These are phyloP conservation scores for Daldinia childiae DNA, from an alignment of 495 filamentous ascomycete genomes.

Conservation along the genomic window DNA sequence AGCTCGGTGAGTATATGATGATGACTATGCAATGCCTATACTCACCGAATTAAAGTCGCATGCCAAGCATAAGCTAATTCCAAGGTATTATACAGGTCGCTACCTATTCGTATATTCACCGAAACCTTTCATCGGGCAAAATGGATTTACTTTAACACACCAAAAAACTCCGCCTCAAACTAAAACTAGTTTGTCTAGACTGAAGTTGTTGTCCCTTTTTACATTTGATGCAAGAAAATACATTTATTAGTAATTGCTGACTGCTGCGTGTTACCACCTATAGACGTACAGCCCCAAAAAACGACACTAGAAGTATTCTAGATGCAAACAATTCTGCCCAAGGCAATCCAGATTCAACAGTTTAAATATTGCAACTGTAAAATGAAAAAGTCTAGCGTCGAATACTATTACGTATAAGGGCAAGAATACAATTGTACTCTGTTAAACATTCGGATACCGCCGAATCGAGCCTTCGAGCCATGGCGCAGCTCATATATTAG, in stretches of 20 bases:
- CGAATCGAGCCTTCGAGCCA: neutral
- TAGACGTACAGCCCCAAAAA: neutral
- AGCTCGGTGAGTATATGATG: neutral
- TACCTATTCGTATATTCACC: neutral
- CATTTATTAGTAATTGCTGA: neutral
- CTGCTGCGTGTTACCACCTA: neutral
- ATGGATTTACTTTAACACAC: neutral
- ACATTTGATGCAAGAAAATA: neutral
- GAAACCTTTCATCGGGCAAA: neutral
- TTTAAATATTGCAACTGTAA: neutral
- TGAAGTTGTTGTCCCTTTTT: neutral
- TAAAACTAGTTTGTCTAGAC: neutral
- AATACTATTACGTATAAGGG: neutral
- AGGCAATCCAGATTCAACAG: neutral
- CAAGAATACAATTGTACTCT: neutral
- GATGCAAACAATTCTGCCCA: neutral
- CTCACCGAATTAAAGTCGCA: neutral
- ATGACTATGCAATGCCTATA: neutral
- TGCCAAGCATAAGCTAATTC: neutral
- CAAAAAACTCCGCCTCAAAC: neutral
- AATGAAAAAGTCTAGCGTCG: neutral
- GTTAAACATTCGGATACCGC: neutral
- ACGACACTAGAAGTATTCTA: neutral
- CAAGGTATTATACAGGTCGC: neutral
- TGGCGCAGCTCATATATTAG: constrained; percentile 13